phyloP scores from a whole-genome alignment of 768 basidiomycete genomes.

The Mycena galericulata region DNA sequence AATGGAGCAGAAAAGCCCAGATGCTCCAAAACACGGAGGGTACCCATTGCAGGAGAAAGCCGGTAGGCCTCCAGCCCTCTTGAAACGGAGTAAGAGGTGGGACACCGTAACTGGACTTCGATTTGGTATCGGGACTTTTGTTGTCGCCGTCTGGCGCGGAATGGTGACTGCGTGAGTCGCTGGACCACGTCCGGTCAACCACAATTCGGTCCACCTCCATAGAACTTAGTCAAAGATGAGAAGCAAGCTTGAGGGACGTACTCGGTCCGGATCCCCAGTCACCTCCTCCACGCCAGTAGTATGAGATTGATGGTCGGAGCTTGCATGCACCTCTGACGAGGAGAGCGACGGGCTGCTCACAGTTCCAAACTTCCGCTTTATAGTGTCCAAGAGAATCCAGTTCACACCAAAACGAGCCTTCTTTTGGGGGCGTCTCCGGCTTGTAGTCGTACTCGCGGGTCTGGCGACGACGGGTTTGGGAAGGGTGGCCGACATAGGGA shows the following conservation, averaged over 20 bases:
- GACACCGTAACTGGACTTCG: slow-evolving; percentile 50
- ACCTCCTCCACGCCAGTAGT: background rate
- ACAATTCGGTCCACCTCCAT: slow-evolving; percentile 75
- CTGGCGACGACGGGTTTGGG: slow-evolving; percentile 58
- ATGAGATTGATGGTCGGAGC: slow-evolving; percentile 12
- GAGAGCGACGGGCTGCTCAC: slow-evolving; percentile 62
- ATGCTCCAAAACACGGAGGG: slow-evolving; percentile 43
- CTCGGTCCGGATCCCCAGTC: slow-evolving; percentile 25
- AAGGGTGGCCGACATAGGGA: slow-evolving; percentile 41
- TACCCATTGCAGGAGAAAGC: slow-evolving; percentile 39
- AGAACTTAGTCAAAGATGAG: background rate
- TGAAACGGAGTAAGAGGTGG: slow-evolving; percentile 21
- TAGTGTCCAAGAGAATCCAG: slow-evolving; percentile 59
- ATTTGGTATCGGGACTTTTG: slow-evolving; percentile 39
- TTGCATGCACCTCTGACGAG: slow-evolving; percentile 30
- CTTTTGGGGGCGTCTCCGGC: slow-evolving; percentile 47
- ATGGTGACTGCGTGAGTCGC: slow-evolving; percentile 47
- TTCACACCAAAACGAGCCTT: slow-evolving; percentile 52
- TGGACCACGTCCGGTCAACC: slow-evolving; percentile 78
- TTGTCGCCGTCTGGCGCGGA: slow-evolving; percentile 36
- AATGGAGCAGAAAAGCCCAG: slow-evolving; percentile 58
- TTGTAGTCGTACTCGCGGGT: slow-evolving; percentile 32
- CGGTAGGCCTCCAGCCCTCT: slow-evolving; percentile 28
- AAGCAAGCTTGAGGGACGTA: slow-evolving; percentile 3
- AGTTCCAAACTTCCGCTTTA: slow-evolving; percentile 67